phyloP scores from a whole-genome alignment of 805 yeast species.

The Candida ipomoeae region DNA sequence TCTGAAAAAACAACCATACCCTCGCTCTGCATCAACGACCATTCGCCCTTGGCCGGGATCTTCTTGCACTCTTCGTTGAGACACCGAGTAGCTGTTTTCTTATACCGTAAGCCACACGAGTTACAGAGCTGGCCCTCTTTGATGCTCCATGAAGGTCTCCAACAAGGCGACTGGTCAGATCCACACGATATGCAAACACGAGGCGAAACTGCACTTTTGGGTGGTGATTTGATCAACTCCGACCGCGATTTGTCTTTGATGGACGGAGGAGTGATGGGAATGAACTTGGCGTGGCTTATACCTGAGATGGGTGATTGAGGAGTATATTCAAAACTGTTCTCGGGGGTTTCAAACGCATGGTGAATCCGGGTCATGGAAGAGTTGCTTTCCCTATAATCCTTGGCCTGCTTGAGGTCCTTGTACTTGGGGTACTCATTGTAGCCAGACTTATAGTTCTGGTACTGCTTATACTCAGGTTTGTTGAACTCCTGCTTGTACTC shows the following conservation, averaged over 20 bases:
- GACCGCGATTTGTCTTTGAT: conserved; percentile 26
- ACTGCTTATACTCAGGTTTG: no score
- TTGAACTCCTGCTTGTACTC: no score
- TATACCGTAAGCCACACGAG: conserved; percentile 91
- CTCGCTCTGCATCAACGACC: conserved; percentile 79
- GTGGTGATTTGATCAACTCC: conserved; percentile 34
- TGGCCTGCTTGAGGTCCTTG: no score
- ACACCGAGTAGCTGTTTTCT: conserved; percentile 92
- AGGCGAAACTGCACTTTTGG: conserved; percentile 21
- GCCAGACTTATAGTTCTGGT: no score
- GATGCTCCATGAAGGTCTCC: conserved; percentile 97
- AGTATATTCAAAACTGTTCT: background rate
- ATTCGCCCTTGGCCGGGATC: conserved; percentile 95
- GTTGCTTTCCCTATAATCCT: no score
- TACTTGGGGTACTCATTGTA: no score
- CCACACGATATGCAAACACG: conserved; percentile 88
- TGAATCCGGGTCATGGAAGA: no score
- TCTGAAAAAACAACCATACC: conserved; percentile 46
- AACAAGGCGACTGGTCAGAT: conserved; percentile 88
- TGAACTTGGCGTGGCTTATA: conserved; percentile 20
- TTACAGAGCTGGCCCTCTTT: conserved; percentile 94
- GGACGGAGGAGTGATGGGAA: conserved; percentile 42
- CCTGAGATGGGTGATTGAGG: background rate
- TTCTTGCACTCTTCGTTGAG: conserved; percentile 68
- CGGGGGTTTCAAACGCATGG: background rate